phyloP scores from a whole-genome alignment of 2,329 filamentous ascomycete genomes.

The Trichophaea hybrida region DNA sequence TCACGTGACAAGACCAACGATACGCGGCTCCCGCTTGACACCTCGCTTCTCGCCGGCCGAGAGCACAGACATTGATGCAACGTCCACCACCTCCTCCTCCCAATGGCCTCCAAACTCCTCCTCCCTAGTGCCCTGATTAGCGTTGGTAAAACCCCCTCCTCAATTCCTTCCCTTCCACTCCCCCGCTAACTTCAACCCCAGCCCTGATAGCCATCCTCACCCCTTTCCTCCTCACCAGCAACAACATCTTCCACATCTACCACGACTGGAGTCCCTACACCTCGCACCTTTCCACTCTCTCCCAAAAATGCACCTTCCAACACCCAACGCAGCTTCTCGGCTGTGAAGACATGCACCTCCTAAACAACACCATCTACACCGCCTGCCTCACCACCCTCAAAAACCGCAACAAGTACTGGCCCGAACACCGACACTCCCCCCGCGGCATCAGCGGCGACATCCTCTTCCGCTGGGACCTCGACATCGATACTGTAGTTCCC shows the following conservation, averaged over 20 bases:
- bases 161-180: background rate
- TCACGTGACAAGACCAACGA: too few species aligned
- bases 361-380: conserved; percentile 14
- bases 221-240: conserved; percentile 10
- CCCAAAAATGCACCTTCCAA: conserved; percentile 5
- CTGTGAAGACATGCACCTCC: conserved; percentile 21
- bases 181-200: background rate
- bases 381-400: conserved; percentile 6
- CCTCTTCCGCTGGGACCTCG: conserved; percentile 19
- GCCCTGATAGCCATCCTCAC: conserved; percentile 1
- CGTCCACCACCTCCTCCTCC: background rate
- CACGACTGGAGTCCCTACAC: conserved; percentile 4
- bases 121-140: conserved; percentile 9
- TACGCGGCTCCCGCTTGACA: too few species aligned
- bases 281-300: conserved; percentile 2
- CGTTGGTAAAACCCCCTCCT: conserved; percentile 4
- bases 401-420: conserved; percentile 6
- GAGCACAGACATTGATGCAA: too few species aligned
- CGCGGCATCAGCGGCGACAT: conserved; percentile 8
- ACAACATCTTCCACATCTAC: conserved; percentile 8
- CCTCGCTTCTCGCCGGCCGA: too few species aligned
- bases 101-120: conserved; percentile 12
- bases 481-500: conserved; percentile 10
- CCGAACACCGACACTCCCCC: background rate
- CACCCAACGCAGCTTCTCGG: conserved; percentile 14